Evolutionary conservation across 257 asterid genomes (phyloP).

Genomic region (Solanum chiquidenum): DNA sequence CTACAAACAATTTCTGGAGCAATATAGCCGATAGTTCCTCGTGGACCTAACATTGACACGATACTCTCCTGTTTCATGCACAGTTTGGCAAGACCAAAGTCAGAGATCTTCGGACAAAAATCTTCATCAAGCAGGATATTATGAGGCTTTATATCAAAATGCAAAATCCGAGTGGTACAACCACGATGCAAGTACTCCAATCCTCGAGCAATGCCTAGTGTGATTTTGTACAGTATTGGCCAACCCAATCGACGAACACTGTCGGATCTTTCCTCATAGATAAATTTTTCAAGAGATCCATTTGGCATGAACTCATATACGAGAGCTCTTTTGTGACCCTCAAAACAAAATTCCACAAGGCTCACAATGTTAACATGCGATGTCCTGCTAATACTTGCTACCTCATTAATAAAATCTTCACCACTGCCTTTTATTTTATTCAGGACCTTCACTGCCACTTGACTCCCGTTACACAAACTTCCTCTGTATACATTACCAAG

Average conservation of each 20-base stretch:
- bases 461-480: background rate
- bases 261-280: background rate
- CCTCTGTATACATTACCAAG: too few species aligned
- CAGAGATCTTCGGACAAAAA: too few species aligned
- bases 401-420: background rate
- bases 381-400: conserved; percentile 23
- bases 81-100: too few species aligned
- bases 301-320: conserved; percentile 31
- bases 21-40: too few species aligned
- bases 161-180: background rate
- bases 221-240: conserved; percentile 5
- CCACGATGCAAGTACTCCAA: conserved; percentile 26
- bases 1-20: too few species aligned
- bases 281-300: conserved; percentile 28
- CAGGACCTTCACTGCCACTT: conserved; percentile 21
- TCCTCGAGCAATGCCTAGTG: conserved; percentile 27
- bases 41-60: too few species aligned
- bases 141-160: too few species aligned
- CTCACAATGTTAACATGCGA: conserved; percentile 32
- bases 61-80: too few species aligned
- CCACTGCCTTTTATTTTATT: background rate
- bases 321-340: conserved; percentile 20
- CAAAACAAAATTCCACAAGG: conserved; percentile 31
- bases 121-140: too few species aligned
- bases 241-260: background rate